Evolutionary conservation across 495 filamentous ascomycete species (phyloP), one percentile per base, ranked within the genome.

Genomic region (Neurospora africana): DNA sequence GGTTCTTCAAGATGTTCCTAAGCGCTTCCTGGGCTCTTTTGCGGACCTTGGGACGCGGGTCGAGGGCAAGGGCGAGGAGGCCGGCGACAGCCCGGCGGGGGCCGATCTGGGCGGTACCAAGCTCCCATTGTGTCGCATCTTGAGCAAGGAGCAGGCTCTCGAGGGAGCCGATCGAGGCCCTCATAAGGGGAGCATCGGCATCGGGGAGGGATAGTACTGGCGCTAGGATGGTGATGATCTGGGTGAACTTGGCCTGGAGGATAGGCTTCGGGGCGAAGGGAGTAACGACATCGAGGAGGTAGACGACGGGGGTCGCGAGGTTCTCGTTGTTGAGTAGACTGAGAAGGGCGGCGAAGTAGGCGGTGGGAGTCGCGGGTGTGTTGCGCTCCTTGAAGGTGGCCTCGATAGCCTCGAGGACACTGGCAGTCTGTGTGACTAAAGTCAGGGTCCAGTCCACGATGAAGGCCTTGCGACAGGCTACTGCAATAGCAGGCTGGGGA

Each of bases 301-400:
- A 99, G 71, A 99, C 92, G 73, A 97, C 91, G 17, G 95, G 93
- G 27, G 90, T 89, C 30, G 92, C 91, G 44, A 96, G 83, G 68
- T 95, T 92, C 80, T 93, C 94, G 81, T 97, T 96, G 69, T 88
- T 89, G 17, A 99, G 88, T 6, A 99, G 85, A 40, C 94, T 93
- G 47, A 99, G 86, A n/a, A 99, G 87, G 4, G 96, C 93, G n/a
- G 93, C 93, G 75, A 98, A 96, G 80, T 98, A 99, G 74, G 91
- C 94, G 2, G 95, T 97, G 4, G 96, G 85, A 9, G 92, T 93
- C 69, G 90, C 87, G 75, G 92, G 87, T 72, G 92, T 90, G 71
- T 93, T 91, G 80, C 96, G 92, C 71, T 94, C 91, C 76, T 90
- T 89, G 61, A 99, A 89, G 23, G 93, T 97, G 78, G 95, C 91